A percentile compares a stretch with the other conserved stretches of the same genome.
Evolutionary conservation across 805 yeast species (phyloP).

Genomic region (Teunomyces panamensis): DNA sequence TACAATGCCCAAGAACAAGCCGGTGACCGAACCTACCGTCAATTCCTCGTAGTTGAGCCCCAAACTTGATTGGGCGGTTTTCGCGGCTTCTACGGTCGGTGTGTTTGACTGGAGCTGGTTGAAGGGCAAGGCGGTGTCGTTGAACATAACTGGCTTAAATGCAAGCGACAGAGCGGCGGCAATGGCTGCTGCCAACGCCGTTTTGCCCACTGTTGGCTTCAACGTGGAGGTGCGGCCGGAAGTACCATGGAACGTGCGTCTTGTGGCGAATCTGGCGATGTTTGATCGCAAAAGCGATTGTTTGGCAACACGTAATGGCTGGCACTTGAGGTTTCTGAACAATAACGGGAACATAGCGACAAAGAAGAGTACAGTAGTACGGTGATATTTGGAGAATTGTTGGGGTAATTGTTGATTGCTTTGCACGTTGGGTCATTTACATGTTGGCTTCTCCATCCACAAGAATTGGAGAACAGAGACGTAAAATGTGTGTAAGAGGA

Average conservation of each 20-base stretch:
- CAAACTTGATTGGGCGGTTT: constrained; percentile 20
- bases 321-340: neutral
- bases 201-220: constrained; percentile 4
- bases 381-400: neutral
- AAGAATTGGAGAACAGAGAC: no score
- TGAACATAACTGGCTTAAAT: constrained; percentile 2
- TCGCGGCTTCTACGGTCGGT: neutral
- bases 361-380: neutral
- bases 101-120: constrained; percentile 1
- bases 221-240: neutral
- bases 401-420: constrained; percentile 1
- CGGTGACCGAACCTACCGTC: constrained; percentile 61
- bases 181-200: constrained; percentile 8
- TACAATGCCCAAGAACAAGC: constrained; percentile 55
- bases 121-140: constrained; percentile 8
- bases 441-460: neutral
- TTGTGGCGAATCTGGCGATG: neutral
- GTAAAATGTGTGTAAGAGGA: no score
- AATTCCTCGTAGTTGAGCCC: constrained; percentile 60
- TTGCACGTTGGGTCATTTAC: neutral
- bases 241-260: neutral
- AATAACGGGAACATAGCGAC: neutral
- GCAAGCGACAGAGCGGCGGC: constrained; percentile 1
- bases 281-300: neutral
- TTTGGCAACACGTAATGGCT: neutral